A percentile compares a stretch with the other conserved stretches of the same genome.
These are phyloP conservation scores for Globisporangium apiculatum DNA, from an alignment of 352 stramenopile genomes.

Conservation along the genomic window DNA sequence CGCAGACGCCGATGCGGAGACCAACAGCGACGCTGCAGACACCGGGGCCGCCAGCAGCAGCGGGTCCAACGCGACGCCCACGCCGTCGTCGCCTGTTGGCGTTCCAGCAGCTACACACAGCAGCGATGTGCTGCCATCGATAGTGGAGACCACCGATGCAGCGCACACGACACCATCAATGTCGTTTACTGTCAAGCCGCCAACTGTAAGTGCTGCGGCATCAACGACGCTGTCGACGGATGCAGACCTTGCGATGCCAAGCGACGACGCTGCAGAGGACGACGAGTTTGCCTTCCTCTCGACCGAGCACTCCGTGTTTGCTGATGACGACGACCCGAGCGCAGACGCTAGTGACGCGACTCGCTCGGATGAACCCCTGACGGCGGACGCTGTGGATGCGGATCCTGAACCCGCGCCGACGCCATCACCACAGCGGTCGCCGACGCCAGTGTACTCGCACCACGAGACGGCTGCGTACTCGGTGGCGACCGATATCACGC, in stretches of 20 bases:
- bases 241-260: too few species aligned
- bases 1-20: not conserved
- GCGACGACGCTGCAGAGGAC: not conserved
- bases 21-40: not conserved
- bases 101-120: not conserved
- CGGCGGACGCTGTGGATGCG: too few species aligned
- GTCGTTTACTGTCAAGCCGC: too few species aligned
- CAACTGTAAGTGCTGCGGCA: too few species aligned
- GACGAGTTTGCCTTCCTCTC: constrained; percentile 33
- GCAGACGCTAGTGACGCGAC: not conserved
- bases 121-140: not conserved
- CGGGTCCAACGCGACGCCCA: too few species aligned
- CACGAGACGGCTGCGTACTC: not conserved
- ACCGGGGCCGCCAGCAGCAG: not conserved
- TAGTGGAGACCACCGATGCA: not conserved
- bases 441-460: not conserved
- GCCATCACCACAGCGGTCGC: not conserved
- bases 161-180: not conserved
- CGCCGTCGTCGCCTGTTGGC: too few species aligned
- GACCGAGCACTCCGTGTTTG: constrained; percentile 11
- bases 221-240: too few species aligned
- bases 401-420: too few species aligned
- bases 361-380: too few species aligned
- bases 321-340: constrained; percentile 3
- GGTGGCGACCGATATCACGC: constrained; percentile 34